phyloP scores from a whole-genome alignment of 768 basidiomycete genomes.

The Amanita pallidorosea region DNA sequence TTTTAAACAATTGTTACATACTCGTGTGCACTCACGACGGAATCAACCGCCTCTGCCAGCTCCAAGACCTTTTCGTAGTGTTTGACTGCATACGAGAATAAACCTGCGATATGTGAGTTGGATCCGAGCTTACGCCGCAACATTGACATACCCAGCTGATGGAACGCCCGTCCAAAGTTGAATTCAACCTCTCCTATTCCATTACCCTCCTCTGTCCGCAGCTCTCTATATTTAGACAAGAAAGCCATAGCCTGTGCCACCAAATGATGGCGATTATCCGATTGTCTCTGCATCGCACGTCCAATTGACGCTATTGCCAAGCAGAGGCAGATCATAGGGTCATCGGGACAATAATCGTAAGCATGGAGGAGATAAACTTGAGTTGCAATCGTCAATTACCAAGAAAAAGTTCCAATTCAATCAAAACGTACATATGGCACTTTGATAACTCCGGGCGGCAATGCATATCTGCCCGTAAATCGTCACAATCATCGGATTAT shows the following conservation, averaged over 20 bases:
- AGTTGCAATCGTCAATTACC: background rate
- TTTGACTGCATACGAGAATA: conserved; percentile 69
- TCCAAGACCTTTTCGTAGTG: conserved; percentile 78
- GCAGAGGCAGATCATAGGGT: conserved; percentile 78
- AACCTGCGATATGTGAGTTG: conserved; percentile 33
- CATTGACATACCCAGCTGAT: conserved; percentile 64
- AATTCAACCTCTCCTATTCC: conserved; percentile 74
- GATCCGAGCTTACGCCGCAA: background rate
- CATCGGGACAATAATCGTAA: conserved; percentile 72
- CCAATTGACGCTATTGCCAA: conserved; percentile 82
- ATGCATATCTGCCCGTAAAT: conserved; percentile 80
- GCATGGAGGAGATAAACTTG: conserved; percentile 85
- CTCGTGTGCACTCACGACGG: background rate
- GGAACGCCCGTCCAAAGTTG: conserved; percentile 88
- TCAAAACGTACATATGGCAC: conserved; percentile 67
- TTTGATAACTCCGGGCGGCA: conserved; percentile 82
- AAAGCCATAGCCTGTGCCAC: conserved; percentile 81
- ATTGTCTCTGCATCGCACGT: conserved; percentile 86
- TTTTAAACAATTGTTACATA: background rate
- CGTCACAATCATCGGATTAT: conserved; percentile 59
- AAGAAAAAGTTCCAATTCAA: background rate
- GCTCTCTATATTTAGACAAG: conserved; percentile 66
- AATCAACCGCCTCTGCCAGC: conserved; percentile 33
- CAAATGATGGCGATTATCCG: conserved; percentile 88
- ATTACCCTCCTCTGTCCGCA: conserved; percentile 33